Base-by-base conservation (phyloP, 2,329 filamentous ascomycete species). In the Cadophora luteo-olivacea region DNA sequence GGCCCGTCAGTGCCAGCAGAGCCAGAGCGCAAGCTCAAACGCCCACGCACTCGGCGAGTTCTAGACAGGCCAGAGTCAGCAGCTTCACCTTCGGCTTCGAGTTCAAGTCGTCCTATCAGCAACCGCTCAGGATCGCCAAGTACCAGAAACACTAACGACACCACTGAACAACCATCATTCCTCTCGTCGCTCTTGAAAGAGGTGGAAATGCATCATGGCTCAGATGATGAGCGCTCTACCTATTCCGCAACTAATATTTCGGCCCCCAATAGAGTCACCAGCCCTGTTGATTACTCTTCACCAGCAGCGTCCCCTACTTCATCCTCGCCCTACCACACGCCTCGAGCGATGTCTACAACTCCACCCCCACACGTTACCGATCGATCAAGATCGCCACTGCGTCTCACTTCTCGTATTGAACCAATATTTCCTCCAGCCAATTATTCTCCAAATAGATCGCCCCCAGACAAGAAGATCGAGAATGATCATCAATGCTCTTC, bases 161-260 rank as follows among this genome's bases (percentile, higher is more conserved):
- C 65, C 78, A 79, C 82, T 49, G 85, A 83, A 33, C 87, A 86
- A 8, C 92, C 93, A 8, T 94, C 92, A 6, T 95, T 98, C 77
- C 84, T 98, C 8, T 92, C 93, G 29, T 95, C 93, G 0, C 83
- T 98, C 7, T 82, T 98, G 61, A 93, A 92, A 77, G 95, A 98
- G 79, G 93, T 98, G 1, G 94, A 97, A 70, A 86, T 85, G 79
- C 85, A 84, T 79, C 79, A 85, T 66, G 80, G 82, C 2, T 86
- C 86, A 0, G 87, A 90, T 65, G 88, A 90, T 62, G 87, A 89
- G 65, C 71, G 76, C 68, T 69, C 73, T 49, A 66, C 61, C 33
- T 70, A 73, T 22, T 72, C 71, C 61, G 64, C 70, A 41, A 72
- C 68, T 14, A 70, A 71, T 24, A 57, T 52, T 24, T 72, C 69